A percentile compares a stretch with the other conserved stretches of the same genome.
These are phyloP conservation scores for Pyrenula massariospora DNA, from an alignment of 495 filamentous ascomycete species.

Conservation along the genomic window DNA sequence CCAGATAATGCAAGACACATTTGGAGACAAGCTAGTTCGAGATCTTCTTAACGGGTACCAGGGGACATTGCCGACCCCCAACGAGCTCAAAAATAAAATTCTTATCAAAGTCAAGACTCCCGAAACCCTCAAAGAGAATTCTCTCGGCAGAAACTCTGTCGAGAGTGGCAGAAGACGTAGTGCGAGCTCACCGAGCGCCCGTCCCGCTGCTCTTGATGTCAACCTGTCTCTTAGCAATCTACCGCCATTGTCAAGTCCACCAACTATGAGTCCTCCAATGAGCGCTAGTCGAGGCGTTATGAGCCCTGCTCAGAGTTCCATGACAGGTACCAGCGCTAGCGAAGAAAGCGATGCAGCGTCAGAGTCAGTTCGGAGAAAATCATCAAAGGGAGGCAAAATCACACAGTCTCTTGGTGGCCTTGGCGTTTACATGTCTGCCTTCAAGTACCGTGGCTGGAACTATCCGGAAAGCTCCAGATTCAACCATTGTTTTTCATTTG, in stretches of 20 bases:
- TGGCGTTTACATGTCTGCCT: slow-evolving; percentile 78
- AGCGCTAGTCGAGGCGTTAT: slow-evolving; percentile 18
- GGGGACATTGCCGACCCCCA: slow-evolving; percentile 65
- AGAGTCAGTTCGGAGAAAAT: slow-evolving; percentile 15
- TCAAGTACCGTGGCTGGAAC: slow-evolving; percentile 71
- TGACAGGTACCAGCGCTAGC: slow-evolving; percentile 43
- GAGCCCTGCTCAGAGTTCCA: slow-evolving; percentile 33
- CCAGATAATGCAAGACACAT: slow-evolving; percentile 73
- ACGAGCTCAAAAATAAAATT: slow-evolving; percentile 70
- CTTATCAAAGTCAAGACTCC: slow-evolving; percentile 86
- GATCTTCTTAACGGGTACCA: slow-evolving; percentile 58
- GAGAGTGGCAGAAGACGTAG: slow-evolving; percentile 63
- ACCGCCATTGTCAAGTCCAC: slow-evolving; percentile 46
- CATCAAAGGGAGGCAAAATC: slow-evolving; percentile 67
- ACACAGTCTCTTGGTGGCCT: slow-evolving; percentile 70
- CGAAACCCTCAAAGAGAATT: slow-evolving; percentile 19
- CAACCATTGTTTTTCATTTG: slow-evolving; percentile 92
- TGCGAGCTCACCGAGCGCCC: slow-evolving; percentile 62
- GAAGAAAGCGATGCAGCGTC: slow-evolving; percentile 50
- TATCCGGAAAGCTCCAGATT: slow-evolving; percentile 63
- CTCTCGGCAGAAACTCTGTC: slow-evolving; percentile 26
- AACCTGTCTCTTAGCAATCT: slow-evolving; percentile 37
- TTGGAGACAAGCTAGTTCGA: slow-evolving; percentile 65
- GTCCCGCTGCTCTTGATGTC: slow-evolving; percentile 39
- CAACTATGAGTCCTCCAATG: slow-evolving; percentile 38